Conservation (phyloP, 345 rosid genomes). For the Eucalyptus sp. region DNA sequence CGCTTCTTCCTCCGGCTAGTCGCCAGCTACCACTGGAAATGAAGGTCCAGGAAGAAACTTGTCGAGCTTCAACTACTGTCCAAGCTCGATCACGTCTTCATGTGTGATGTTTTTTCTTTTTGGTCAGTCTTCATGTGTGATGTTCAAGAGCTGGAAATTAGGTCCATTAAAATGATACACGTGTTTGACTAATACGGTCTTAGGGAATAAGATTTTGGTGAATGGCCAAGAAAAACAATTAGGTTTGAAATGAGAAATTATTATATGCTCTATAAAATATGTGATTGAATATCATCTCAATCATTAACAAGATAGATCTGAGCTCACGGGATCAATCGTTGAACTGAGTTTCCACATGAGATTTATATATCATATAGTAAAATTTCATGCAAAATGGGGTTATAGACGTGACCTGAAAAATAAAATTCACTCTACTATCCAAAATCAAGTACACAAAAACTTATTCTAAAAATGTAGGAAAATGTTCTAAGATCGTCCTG, state of each 20-base stretch:
- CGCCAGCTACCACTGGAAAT: fast-evolving
- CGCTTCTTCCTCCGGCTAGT: no score
- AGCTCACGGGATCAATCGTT: not conserved
- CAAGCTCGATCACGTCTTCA: not conserved
- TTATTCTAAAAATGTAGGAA: not conserved
- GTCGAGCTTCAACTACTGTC: not conserved
- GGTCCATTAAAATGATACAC: not conserved
- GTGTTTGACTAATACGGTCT: not conserved
- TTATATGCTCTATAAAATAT: not conserved
- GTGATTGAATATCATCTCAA: not conserved
- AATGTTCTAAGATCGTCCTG: not conserved
- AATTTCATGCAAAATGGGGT: no score
- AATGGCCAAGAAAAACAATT: not conserved
- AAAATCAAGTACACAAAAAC: no score
- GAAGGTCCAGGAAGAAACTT: not conserved
- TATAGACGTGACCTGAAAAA: no score
- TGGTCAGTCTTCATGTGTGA: not conserved
- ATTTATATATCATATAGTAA: not conserved
- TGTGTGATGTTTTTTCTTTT: not conserved
- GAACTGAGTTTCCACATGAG: not conserved
- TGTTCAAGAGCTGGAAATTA: not conserved
- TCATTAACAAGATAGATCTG: not conserved
- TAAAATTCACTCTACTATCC: no score
- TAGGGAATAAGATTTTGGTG: not conserved
- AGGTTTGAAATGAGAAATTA: not conserved